Base-by-base conservation (phyloP, 164 flowering plant genomes). In the Berberis thunbergii region DNA sequence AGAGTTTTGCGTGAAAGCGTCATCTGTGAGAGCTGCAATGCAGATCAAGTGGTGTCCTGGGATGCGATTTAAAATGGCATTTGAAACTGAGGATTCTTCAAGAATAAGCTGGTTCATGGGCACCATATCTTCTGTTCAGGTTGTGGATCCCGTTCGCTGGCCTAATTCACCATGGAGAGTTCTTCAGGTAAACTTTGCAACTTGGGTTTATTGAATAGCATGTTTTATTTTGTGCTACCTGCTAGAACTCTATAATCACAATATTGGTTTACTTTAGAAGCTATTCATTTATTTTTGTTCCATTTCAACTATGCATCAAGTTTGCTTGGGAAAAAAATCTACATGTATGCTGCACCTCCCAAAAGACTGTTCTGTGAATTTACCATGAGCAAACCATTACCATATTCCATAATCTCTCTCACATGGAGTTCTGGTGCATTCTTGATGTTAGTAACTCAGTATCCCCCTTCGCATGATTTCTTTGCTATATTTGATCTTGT, bases 81-180 rank as follows among this genome's bases (percentile, higher is more conserved):
- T 94, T 64, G 99, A 94, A 66, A 91, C 97, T 0, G 97, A 91
- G 80, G 99, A 91, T 70, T 89, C 97, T 9, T 88, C 96, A 0
- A 72, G 97, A 71, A 91, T 91, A 45, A 94, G 98, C 75, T 94
- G 97, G 97, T 94, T 91, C 72, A 89, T 91, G 96, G 98, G 98
- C 42, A 91, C 97, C 63, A 72, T 94, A 4, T 75, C 95, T 1
- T 77, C 84, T 60, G 95, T 81, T 76, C 96, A 85, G 69, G 92
- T 87, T 63, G 86, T 84, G 49, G 98, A 94, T 43, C 93, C 95
- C 26, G 59, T 83, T 44, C 80, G 81, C 8, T 94, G 97, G 97
- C 93, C 98, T 54, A 81, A 86, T 73, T 94, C 98, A 5, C 98
- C 96, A 0, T 94, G 98, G 98, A 80, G 97, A 59, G 89, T 86